These are phyloP conservation scores for Aspergillus quadricinctus DNA, from an alignment of 2,329 filamentous ascomycete genomes.

Conservation along the genomic window DNA sequence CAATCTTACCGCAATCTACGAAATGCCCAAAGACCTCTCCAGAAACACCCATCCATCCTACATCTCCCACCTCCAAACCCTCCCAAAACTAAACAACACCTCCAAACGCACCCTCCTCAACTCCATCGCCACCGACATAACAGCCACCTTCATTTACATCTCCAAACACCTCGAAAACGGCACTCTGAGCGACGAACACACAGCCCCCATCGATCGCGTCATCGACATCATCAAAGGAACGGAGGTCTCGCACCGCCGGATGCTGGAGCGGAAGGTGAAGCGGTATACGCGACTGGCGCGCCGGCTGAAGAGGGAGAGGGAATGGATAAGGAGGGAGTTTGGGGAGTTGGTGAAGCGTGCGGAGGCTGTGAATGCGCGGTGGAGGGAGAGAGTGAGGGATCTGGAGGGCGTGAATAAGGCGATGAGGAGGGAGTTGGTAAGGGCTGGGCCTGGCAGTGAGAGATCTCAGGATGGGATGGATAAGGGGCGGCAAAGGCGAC, in stretches of 20 bases:
- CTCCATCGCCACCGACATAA: constrained; percentile 29
- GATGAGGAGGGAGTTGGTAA: constrained; percentile 3
- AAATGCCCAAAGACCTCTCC: neutral
- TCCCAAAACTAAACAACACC: constrained; percentile 19
- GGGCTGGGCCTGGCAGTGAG: neutral
- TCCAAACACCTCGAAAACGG: constrained; percentile 22
- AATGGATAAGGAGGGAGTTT: constrained; percentile 19
- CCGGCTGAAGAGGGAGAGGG: constrained; percentile 16
- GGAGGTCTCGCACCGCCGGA: constrained; percentile 11
- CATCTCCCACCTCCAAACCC: constrained; percentile 16
- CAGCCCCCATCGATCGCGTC: constrained; percentile 22
- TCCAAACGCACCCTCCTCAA: constrained; percentile 22
- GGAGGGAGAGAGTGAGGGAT: constrained; percentile 9
- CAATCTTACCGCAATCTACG: neutral
- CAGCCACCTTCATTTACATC: constrained; percentile 25
- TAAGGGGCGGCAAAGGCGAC: neutral
- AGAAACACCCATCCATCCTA: neutral
- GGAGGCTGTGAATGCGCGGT: constrained; percentile 11
- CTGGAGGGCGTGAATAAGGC: constrained; percentile 4
- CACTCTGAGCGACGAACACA: constrained; percentile 19
- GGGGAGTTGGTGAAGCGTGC: constrained; percentile 12
- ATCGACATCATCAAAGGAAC: constrained; percentile 22
- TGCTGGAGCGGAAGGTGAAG: constrained; percentile 16
- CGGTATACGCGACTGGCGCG: constrained; percentile 13
- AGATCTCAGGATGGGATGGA: constrained; percentile 1